Conservation (phyloP, 192 early-diverging fungal genomes). For the Entophlyctis luteolus region DNA sequence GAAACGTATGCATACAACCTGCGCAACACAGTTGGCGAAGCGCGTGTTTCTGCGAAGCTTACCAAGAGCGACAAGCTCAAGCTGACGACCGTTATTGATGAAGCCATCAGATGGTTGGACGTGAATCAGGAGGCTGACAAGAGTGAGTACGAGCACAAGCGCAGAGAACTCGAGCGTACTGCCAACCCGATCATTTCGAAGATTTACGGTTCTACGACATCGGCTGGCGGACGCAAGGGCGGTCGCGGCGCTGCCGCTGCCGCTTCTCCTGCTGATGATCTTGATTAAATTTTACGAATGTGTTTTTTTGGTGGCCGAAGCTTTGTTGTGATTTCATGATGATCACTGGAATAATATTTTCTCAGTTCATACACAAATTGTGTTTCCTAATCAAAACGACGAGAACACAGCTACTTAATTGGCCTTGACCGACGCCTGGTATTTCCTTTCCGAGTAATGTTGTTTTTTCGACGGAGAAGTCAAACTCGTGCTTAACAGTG, state of each 20-base stretch:
- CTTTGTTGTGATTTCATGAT: neutral
- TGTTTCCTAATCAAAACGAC: neutral
- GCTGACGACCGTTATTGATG: conserved; percentile 76
- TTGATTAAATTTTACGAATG: neutral
- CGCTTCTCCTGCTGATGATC: neutral
- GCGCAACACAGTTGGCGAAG: conserved; percentile 82
- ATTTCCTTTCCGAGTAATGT: neutral
- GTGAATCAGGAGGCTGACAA: conserved; percentile 89
- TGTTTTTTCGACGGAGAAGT: neutral
- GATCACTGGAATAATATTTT: neutral
- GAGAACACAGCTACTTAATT: neutral
- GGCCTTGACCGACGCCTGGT: neutral
- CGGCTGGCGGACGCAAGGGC: too few relatives aligned
- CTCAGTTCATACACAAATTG: neutral
- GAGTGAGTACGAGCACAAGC: conserved; percentile 92
- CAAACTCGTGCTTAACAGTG: conserved; percentile 5
- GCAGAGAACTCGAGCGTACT: conserved; percentile 89
- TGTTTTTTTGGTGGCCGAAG: neutral
- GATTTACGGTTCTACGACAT: conserved; percentile 90
- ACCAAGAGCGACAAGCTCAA: conserved; percentile 84
- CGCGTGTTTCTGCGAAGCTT: conserved; percentile 79
- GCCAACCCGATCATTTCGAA: conserved; percentile 98
- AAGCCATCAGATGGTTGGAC: conserved; percentile 94
- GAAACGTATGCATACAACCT: conserved; percentile 98
- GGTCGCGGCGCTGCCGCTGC: too few relatives aligned